These are phyloP conservation scores for Zymoseptoria passerinii DNA, from an alignment of 2,329 filamentous ascomycete genomes.

Conservation along the genomic window DNA sequence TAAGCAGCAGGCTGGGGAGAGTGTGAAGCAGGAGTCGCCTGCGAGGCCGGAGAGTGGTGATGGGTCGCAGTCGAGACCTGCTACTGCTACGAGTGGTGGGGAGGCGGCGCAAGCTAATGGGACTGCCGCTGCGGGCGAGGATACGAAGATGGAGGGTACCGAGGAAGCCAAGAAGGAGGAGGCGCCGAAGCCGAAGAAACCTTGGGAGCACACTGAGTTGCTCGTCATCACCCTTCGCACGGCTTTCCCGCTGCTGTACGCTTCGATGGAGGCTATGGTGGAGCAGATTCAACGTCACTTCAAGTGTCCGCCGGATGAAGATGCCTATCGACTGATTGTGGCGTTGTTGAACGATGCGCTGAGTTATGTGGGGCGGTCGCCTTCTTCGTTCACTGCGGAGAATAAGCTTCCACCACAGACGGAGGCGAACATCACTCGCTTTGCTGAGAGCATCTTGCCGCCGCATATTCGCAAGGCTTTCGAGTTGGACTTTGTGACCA, in stretches of 20 bases:
- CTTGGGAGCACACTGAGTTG: conserved; percentile 95
- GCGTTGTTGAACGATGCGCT: conserved; percentile 91
- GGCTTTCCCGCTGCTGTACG: conserved; percentile 84
- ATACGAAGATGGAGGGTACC: conserved; percentile 34
- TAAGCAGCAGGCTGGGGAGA: conserved; percentile 52
- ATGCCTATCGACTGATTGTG: conserved; percentile 95
- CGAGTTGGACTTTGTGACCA: conserved; percentile 89
- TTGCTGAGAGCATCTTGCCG: conserved; percentile 91
- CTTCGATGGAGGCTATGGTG: conserved; percentile 99
- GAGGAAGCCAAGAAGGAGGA: conserved; percentile 37
- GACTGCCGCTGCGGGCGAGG: conserved; percentile 18
- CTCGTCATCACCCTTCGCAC: conserved; percentile 94
- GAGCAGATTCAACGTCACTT: conserved; percentile 99
- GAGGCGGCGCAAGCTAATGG: conserved; percentile 29
- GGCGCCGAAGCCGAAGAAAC: conserved; percentile 56
- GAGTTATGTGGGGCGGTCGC: conserved; percentile 83
- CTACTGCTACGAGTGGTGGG: conserved; percentile 27
- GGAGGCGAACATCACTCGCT: conserved; percentile 92
- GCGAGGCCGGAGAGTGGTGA: conserved; percentile 30
- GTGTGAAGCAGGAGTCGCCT: conserved; percentile 29
- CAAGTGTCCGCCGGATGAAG: conserved; percentile 96
- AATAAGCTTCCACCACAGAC: conserved; percentile 84
- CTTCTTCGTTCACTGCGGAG: conserved; percentile 77
- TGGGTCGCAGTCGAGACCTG: conserved; percentile 26
- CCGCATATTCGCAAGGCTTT: conserved; percentile 93